Evolutionary conservation across 768 basidiomycete genomes (phyloP).

Genomic region (Neoboletus brunneissimus): DNA sequence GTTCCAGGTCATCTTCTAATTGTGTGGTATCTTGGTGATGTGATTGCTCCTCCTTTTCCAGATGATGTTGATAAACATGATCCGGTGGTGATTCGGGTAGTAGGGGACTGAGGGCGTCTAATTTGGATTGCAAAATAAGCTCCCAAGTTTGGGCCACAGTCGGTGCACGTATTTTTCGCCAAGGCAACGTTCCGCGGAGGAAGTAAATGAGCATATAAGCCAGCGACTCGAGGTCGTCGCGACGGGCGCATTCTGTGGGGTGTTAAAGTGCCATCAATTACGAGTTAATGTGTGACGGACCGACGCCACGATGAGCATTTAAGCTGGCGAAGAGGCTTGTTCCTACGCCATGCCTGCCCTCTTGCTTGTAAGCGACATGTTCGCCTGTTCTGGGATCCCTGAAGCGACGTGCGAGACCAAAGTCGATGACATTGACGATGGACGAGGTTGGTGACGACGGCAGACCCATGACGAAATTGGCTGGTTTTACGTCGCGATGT

Average conservation of each 20-base stretch:
- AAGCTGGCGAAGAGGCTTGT: conserved; percentile 74
- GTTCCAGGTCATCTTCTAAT: conserved; percentile 9
- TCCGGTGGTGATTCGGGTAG: conserved; percentile 18
- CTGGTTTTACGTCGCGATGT: conserved; percentile 97
- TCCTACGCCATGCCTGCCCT: conserved; percentile 73
- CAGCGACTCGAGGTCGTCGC: conserved; percentile 77
- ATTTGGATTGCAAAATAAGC: conserved; percentile 69
- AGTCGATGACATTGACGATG: conserved; percentile 90
- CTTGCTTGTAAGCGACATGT: conserved; percentile 72
- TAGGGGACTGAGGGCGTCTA: conserved; percentile 46
- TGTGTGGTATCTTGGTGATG: conserved; percentile 1
- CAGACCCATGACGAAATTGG: conserved; percentile 94
- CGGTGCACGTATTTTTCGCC: conserved; percentile 69
- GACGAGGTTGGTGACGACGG: conserved; percentile 56
- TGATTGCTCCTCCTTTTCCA: conserved; percentile 3
- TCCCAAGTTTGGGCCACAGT: conserved; percentile 73
- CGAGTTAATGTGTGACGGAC: conserved; percentile 37
- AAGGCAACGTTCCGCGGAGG: conserved; percentile 72
- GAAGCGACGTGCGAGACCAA: conserved; percentile 80
- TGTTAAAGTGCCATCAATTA: neutral
- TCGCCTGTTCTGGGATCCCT: conserved; percentile 60
- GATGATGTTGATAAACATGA: conserved; percentile 5
- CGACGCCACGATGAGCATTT: conserved; percentile 72
- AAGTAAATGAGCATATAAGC: conserved; percentile 86
- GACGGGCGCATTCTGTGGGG: conserved; percentile 61